Base-by-base conservation (phyloP, 495 filamentous ascomycete species). In the Neurospora tetrasperma region DNA sequence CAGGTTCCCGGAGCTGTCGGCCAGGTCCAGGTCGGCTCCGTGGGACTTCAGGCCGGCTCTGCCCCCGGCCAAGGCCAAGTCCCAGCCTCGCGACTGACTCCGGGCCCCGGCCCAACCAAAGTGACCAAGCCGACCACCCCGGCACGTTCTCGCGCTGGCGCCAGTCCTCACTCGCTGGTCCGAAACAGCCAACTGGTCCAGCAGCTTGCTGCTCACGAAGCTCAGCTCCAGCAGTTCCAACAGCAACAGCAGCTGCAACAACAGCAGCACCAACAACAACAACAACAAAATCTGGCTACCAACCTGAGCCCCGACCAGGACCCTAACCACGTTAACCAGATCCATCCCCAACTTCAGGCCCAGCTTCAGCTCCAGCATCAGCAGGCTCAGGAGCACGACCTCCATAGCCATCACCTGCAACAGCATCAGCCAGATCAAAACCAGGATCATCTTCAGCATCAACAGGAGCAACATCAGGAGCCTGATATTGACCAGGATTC, bases 401-500 rank as follows among this genome's bases (percentile, higher is more conserved):
- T 59, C 43, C 70, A 54, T 41, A 66, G n/a, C 31, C 43, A 35
- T 10, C 43, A 66, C 14, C n/a, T 31, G 11, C 59, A 39, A 35
- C 44, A 40, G 46, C 38, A 38, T 38, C 70, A 43, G 40, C 44
- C 72, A 44, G 69, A 18, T n/a, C 46, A 46, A 39, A 42, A 31
- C 23, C 48, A 48, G 70, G 70, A 40, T 27, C 70, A 71, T 48
- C 39, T 42, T 44, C 70, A 71, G 23, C 20, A 68, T 35, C 72
- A 70, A 12, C 68, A 69, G 72, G 20, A 70, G 69, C 35, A 69
- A 23, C 71, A 54, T 16, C 41, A 35, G 40, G 68, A 71, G 27
- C 42, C 79, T 18, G 81, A 87, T 3, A 86, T 88, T n/a, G 86
- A 88, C 71, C 89, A 90, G 72, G 87, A 89, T 62, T 62, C 54